Conservation (phyloP, 345 rosid genomes). For the Noccaea bulbosa region DNA sequence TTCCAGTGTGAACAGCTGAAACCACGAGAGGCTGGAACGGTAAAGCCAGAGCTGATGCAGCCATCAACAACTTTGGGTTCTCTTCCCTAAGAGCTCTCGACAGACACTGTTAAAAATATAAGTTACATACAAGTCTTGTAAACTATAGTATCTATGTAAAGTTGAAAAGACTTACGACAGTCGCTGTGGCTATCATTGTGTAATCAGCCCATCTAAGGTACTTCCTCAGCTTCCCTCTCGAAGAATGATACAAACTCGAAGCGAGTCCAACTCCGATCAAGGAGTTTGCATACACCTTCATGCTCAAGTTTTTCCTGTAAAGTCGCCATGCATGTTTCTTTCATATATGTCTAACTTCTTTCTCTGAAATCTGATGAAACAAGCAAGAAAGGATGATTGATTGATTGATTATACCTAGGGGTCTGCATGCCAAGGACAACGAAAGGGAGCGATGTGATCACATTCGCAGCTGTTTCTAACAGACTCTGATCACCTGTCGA, state of each 20-base stretch:
- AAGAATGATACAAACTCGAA: constrained; percentile 85
- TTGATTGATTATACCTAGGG: constrained; percentile 75
- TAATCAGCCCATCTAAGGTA: constrained; percentile 90
- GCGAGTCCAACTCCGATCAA: constrained; percentile 92
- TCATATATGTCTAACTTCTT: not conserved
- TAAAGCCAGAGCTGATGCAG: constrained; percentile 76
- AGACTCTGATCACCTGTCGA: constrained; percentile 68
- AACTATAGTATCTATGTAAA: not conserved
- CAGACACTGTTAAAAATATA: constrained; percentile 58
- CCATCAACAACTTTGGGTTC: constrained; percentile 91
- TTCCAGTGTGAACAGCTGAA: constrained; percentile 88
- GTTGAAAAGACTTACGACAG: constrained; percentile 61
- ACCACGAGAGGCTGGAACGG: constrained; percentile 92
- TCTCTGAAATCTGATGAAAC: not conserved
- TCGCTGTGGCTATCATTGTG: constrained; percentile 89
- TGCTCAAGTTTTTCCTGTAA: constrained; percentile 72
- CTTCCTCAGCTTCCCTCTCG: constrained; percentile 77
- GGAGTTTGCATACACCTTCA: constrained; percentile 88
- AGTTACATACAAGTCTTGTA: not conserved
- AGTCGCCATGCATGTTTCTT: not conserved
- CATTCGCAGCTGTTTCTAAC: constrained; percentile 80
- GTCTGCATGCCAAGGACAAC: constrained; percentile 80
- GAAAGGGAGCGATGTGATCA: constrained; percentile 92
- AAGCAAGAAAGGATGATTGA: constrained; percentile 29
- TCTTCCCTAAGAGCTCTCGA: constrained; percentile 84